A percentile compares a stretch with the other conserved stretches of the same genome.
phyloP scores from a whole-genome alignment of 495 filamentous ascomycete species.

The Parachaetomium inaequale region DNA sequence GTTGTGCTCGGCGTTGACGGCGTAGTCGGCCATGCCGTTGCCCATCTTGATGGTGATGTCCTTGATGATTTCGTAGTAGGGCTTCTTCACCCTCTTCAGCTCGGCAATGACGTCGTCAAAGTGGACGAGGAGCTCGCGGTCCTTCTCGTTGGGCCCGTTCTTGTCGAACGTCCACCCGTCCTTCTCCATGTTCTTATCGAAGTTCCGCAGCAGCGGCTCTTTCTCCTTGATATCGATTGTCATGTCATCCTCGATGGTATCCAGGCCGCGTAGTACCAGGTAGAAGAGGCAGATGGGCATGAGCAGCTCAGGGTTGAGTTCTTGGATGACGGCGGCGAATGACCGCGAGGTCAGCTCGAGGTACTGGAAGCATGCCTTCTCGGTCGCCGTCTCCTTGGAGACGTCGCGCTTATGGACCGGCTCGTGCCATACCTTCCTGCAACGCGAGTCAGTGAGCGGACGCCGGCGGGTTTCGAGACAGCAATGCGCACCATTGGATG shows the following conservation, averaged over 20 bases:
- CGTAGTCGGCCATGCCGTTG: slow-evolving; percentile 97
- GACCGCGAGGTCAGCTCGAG: slow-evolving; percentile 87
- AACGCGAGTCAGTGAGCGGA: slow-evolving; percentile 12
- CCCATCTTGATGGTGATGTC: slow-evolving; percentile 96
- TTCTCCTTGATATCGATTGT: slow-evolving; percentile 76
- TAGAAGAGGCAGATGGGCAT: slow-evolving; percentile 93
- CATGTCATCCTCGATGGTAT: slow-evolving; percentile 99
- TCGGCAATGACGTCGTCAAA: slow-evolving; percentile 84
- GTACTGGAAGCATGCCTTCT: slow-evolving; percentile 79
- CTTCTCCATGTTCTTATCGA: slow-evolving; percentile 69
- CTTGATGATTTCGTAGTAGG: slow-evolving; percentile 81
- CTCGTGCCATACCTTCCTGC: slow-evolving; percentile 94
- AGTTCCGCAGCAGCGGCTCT: slow-evolving; percentile 80
- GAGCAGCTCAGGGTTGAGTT: slow-evolving; percentile 89
- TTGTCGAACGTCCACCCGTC: slow-evolving; percentile 88
- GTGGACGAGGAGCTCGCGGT: slow-evolving; percentile 84
- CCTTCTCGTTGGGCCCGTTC: slow-evolving; percentile 89
- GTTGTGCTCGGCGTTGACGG: slow-evolving; percentile 73
- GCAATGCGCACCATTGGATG: slow-evolving; percentile 73
- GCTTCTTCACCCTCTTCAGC: slow-evolving; percentile 82
- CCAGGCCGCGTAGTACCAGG: slow-evolving; percentile 80
- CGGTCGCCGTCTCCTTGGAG: slow-evolving; percentile 66
- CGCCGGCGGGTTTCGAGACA: not conserved
- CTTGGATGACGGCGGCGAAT: slow-evolving; percentile 90
- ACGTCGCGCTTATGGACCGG: slow-evolving; percentile 80